Base-by-base conservation (phyloP, 169 alveolate genomes). In the Perkinsus olseni region DNA sequence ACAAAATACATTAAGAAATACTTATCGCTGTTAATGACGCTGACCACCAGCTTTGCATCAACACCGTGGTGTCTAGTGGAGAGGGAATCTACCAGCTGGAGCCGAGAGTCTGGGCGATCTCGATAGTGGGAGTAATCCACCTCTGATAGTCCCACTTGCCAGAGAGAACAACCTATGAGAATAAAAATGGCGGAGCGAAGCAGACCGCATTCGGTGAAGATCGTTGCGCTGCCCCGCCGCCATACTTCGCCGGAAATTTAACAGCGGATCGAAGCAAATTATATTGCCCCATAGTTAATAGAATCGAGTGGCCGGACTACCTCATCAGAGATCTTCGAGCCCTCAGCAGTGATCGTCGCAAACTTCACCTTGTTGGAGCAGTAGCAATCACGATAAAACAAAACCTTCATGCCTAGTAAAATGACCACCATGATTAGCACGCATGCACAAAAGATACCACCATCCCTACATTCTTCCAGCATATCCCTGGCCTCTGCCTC, bases 311-410 rank as follows among this genome's bases (percentile, higher is more conserved):
- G 3, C 50, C 50, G 21, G 11, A 13, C 34, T 24, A 62, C 82
- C 82, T 62, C 82, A 24, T 62, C 34, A 62, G 34, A 62, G 31
- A 62, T 24, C 10, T 28, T 24, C 17, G 82, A 6, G 37, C 96
- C 97, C 34, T 95, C 94, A 31, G 92, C 91, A 48, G 94, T 95
- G 74, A 96, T 93, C 31, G 93, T 94, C 21, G 96, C 94, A 38
- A 96, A 91, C 92, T 96, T 94, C 91, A 96, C 95, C 92, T 92
- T 94, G 92, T 96, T 97, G 74, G 95, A 91, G n/a, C 96, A 96
- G 92, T 95, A 95, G n/a, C 95, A 94, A 93, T 96, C 98, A 95
- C 97, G 94, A 92, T 96, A 96, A 96, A 95, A 96, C 92, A 96
- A 92, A 48, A 93, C 95, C 39, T 91, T 91, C 95, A 96, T 93